Evolutionary conservation across 129 eudicot species (phyloP), one percentile per base, ranked within the genome.

Genomic region (Smallanthus sonchifolius): DNA sequence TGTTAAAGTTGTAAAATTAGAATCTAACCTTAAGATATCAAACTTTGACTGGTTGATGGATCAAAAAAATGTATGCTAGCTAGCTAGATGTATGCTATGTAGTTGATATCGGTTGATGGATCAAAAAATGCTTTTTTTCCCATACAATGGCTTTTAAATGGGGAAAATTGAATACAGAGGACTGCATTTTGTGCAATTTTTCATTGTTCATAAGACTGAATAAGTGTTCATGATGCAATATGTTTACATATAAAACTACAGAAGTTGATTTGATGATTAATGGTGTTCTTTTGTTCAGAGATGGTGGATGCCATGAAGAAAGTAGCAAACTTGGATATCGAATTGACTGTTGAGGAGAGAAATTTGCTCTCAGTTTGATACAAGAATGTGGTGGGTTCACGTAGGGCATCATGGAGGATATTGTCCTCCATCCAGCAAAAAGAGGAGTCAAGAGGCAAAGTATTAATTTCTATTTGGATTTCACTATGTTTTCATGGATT

Each of bases 251-350:
- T n/a, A 38, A 19, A 70, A 2, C n/a, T 35, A 34, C 19, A 3
- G 28, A 71, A 73, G 59, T n/a, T 61, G 61, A 24, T 45, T 48
- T 45, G 16, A 24, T 57, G 76, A 68, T 30, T 56, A n/a, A 49
- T 62, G 77, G 64, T 43, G 30, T 57, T 52, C 16, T 51, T 48
- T n/a, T 38, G 56, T 82, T 72, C 74, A 91, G 97, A 91, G 76
- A 91, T 91, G 97, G 97, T 91, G 77, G 97, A 87, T 1, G 81
- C 94, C 6, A 91, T 91, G 97, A 91, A 91, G 84, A 91, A 86
- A 34, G 87, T 91, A 36, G 94, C 95, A 16, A 83, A 80, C 43
- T 76, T 91, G 81, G 84, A 91, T 70, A 83, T 85, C 39, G 97
- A 91, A 35, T 65, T 91, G 83, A 91, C 97, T 14, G 84, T 91